These are phyloP conservation scores for Diutina scorzettiae DNA, from an alignment of 1,139 yeast genomes.

Conservation along the genomic window DNA sequence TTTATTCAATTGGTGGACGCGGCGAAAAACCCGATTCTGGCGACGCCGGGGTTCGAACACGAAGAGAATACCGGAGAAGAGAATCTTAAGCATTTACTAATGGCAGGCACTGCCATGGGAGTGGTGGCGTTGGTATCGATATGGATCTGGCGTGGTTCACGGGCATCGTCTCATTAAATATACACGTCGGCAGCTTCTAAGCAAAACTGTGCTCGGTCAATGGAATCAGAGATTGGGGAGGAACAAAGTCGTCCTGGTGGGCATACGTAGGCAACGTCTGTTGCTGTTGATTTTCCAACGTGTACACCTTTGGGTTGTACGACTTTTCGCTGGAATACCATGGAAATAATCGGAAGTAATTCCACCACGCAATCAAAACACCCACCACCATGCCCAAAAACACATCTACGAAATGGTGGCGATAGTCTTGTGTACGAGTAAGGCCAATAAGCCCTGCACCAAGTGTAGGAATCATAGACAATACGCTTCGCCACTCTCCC, in stretches of 20 bases:
- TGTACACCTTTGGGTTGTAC: constrained; percentile 1
- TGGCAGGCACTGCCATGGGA: constrained; percentile 59
- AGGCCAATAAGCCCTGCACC: constrained; percentile 59
- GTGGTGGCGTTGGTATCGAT: constrained; percentile 47
- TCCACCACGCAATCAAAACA: constrained; percentile 20
- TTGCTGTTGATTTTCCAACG: background rate
- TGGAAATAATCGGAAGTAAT: constrained; percentile 26
- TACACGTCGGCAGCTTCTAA: too few relatives aligned
- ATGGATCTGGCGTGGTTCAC: constrained; percentile 40
- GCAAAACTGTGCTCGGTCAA: background rate
- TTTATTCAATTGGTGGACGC: constrained; percentile 85
- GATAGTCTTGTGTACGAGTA: constrained; percentile 65
- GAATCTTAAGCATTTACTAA: constrained; percentile 35
- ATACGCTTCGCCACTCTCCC: constrained; percentile 42
- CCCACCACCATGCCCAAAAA: constrained; percentile 51
- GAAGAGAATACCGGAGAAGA: constrained; percentile 39
- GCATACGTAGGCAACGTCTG: background rate
- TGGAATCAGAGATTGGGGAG: background rate
- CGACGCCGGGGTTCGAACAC: constrained; percentile 73
- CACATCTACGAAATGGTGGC: constrained; percentile 69
- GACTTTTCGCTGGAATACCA: background rate
- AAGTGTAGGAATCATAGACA: constrained; percentile 27
- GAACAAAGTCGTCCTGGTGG: background rate
- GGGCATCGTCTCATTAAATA: too few relatives aligned
- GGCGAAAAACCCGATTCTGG: constrained; percentile 63